Evolutionary conservation across 306 rosid species (phyloP).

Genomic region (Abrus precatorius): DNA sequence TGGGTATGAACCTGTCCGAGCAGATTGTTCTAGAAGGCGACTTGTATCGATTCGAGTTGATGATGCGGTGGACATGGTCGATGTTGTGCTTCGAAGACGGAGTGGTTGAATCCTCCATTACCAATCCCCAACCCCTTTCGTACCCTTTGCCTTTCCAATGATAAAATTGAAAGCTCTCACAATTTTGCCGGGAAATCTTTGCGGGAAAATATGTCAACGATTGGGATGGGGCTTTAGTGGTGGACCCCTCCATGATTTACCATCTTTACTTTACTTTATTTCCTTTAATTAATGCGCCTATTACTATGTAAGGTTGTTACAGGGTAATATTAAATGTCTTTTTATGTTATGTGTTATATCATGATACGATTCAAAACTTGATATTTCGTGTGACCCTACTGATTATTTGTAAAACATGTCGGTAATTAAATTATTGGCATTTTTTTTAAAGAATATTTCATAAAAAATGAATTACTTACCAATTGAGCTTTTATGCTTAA

Average conservation of each 20-base stretch:
- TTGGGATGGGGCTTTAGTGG: background rate
- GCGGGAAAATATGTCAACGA: background rate
- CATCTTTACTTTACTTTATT: background rate
- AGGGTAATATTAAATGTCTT: too few species aligned
- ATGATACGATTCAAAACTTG: too few species aligned
- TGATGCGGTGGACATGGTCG: conserved; percentile 72
- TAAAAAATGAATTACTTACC: background rate
- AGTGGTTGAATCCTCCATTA: background rate
- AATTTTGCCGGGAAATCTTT: conserved; percentile 31
- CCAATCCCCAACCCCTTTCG: background rate
- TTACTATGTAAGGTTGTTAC: background rate
- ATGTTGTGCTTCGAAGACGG: conserved; percentile 32
- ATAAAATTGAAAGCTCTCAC: background rate
- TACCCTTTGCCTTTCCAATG: background rate
- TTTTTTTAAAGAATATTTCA: too few species aligned
- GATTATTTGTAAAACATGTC: background rate
- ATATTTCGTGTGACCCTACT: background rate
- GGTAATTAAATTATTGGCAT: too few species aligned
- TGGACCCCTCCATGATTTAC: background rate
- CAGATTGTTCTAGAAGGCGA: conserved; percentile 81
- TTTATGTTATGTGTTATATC: too few species aligned
- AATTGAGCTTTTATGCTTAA: too few species aligned
- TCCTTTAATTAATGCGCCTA: background rate
- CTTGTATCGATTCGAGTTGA: conserved; percentile 62
- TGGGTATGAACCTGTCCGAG: conserved; percentile 87